phyloP scores from a whole-genome alignment of 345 rosid genomes.

The Firmiana major region DNA sequence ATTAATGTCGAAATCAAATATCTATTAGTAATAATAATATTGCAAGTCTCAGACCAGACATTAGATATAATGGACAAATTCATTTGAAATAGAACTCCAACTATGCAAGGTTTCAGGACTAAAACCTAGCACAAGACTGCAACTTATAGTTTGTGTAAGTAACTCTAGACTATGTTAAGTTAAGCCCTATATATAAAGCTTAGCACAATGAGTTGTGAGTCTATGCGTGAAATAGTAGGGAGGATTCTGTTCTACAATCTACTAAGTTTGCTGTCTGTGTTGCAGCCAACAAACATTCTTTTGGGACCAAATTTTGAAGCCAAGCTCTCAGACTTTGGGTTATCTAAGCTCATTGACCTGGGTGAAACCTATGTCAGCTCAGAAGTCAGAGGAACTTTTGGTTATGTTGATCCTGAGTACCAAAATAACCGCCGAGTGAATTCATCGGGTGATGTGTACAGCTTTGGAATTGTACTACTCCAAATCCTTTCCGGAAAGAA shows the following conservation, averaged over 20 bases:
- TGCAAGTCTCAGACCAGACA: too few species aligned
- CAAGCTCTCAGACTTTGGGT: constrained; percentile 52
- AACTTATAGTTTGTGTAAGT: not conserved
- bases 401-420: constrained; percentile 42
- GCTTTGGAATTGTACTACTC: constrained; percentile 46
- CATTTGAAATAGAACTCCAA: too few species aligned
- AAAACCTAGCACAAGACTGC: not conserved
- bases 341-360: constrained; percentile 38
- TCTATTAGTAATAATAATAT: too few species aligned
- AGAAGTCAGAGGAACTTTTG: constrained; percentile 54
- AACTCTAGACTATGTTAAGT: not conserved
- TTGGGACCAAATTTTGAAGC: constrained; percentile 48
- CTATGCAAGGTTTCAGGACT: too few species aligned
- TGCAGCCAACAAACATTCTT: constrained; percentile 52
- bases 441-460: constrained; percentile 48
- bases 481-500: constrained; percentile 48
- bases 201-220: not conserved
- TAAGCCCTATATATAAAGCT: not conserved
- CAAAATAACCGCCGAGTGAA: constrained; percentile 8
- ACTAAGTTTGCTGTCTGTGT: not conserved
- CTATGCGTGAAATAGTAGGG: not conserved
- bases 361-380: constrained; percentile 40
- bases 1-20: not conserved
- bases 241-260: not conserved
- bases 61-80: too few species aligned